Percentiles rank a stretch among this genome's conserved stretches.
Conservation (phyloP, 1,139 yeast genomes). For the Tardiomyces blankii region DNA sequence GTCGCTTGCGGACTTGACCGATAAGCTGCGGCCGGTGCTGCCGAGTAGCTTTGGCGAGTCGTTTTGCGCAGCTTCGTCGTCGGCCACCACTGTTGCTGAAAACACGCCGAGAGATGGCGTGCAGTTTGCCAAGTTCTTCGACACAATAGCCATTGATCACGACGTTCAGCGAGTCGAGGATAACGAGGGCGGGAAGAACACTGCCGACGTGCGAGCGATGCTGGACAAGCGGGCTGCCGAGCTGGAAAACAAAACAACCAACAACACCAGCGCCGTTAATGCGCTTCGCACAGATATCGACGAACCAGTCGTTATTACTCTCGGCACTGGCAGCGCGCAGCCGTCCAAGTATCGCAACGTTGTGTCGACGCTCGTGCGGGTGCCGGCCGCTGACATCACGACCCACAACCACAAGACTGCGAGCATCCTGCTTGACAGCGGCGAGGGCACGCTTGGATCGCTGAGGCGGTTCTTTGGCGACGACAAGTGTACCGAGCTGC, state of each 20-base stretch:
- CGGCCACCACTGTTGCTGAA: background rate
- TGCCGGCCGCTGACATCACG: slow-evolving; percentile 36
- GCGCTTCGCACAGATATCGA: slow-evolving; percentile 12
- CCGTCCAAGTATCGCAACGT: slow-evolving; percentile 85
- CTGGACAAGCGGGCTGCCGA: too few relatives aligned
- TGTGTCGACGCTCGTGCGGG: slow-evolving; percentile 58
- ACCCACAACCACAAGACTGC: background rate
- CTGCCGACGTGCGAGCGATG: too few relatives aligned
- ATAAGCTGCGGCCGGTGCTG: slow-evolving; percentile 48
- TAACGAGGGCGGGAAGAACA: background rate
- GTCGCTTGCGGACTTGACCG: slow-evolving; percentile 41
- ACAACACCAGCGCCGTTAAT: background rate
- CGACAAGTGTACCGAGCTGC: slow-evolving; percentile 29
- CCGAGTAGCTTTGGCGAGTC: slow-evolving; percentile 38
- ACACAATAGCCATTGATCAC: background rate
- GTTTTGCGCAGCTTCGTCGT: too few relatives aligned
- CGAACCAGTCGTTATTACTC: slow-evolving; percentile 51
- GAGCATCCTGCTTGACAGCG: slow-evolving; percentile 62
- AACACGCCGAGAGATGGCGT: background rate
- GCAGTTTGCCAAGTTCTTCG: background rate
- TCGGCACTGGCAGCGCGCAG: slow-evolving; percentile 92
- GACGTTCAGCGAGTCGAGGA: background rate
- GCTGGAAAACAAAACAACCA: too few relatives aligned
- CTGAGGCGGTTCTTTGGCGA: slow-evolving; percentile 52
- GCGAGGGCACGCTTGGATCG: slow-evolving; percentile 82